Base-by-base conservation (phyloP, 208 protist genomes). In the Crithidia acanthocephali region DNA sequence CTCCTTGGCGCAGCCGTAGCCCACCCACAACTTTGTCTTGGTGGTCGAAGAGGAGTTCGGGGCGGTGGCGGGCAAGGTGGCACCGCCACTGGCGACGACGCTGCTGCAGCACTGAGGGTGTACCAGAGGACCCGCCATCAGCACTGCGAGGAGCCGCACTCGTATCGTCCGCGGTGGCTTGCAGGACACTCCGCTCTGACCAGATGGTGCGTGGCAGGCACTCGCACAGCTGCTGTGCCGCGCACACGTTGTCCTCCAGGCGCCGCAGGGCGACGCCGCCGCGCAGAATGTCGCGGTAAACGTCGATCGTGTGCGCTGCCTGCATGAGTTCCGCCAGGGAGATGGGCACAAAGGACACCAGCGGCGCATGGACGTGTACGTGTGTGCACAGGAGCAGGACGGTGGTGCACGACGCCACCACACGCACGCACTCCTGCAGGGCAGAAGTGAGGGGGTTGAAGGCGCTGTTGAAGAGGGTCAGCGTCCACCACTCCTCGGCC, bases 11-110 rank as follows among this genome's bases (percentile, higher is more conserved):
- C 50, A 88, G 72, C 11, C 60, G 76, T 53, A 91, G 80, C 1
- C 84, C 83, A n/a, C 84, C 76, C 27, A 70, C 57, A 40, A 94
- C 74, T 23, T 79, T 76, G 7, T 79, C 84, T 59, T 53, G 40
- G 15, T 58, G 70, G 59, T 87, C 84, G 42, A 86, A 80, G 71
- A 69, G 56, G 0, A 87, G 48, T 33, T 66, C 57, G 15, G 56
- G 68, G 3, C 61, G 47, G 9, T 32, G n/a, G 23, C 30, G n/a
- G 13, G 30, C 42, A 28, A 71, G 35, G n/a, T 53, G 40, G 10
- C 47, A 51, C 25, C 68, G 64, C 76, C 76, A 73, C 30, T 50
- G 42, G 13, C 70, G 59, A 27, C 64, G 69, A 15, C 76, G 68
- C 64, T 18, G 37, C 61, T 71, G 76, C n/a, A 71, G 51, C 9